A percentile compares a stretch with the other conserved stretches of the same genome.
phyloP scores from a whole-genome alignment of 2,329 filamentous ascomycete species.

The Oidium heveae region DNA sequence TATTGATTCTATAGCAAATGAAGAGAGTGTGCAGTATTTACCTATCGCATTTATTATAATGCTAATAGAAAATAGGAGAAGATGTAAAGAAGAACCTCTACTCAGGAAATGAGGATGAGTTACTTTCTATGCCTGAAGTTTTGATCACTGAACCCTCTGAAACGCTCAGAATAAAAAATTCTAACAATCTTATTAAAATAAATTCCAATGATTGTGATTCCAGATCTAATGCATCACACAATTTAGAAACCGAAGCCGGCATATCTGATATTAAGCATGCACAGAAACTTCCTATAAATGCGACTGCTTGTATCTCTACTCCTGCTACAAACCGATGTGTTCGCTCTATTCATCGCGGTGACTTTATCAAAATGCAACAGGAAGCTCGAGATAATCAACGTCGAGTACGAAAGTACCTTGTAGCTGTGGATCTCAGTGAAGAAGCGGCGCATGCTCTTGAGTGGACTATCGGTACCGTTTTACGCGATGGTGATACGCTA shows the following conservation, averaged over 20 bases:
- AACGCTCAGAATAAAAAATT: constrained; percentile 19
- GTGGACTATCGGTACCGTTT: constrained; percentile 88
- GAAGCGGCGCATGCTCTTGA: constrained; percentile 89
- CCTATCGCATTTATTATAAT: no score
- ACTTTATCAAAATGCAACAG: constrained; percentile 51
- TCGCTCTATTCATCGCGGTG: constrained; percentile 71
- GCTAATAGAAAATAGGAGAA: no score
- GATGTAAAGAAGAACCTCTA: no score
- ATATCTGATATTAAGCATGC: constrained; percentile 66
- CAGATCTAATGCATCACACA: constrained; percentile 30
- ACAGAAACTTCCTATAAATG: constrained; percentile 57
- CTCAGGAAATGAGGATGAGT: no score
- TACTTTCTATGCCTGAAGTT: constrained; percentile 31
- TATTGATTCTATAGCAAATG: no score
- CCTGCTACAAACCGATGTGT: constrained; percentile 59
- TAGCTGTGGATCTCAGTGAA: constrained; percentile 85
- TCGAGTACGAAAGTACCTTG: constrained; percentile 67
- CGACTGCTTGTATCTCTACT: constrained; percentile 56
- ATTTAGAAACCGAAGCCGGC: constrained; percentile 71
- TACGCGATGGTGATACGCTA: constrained; percentile 82
- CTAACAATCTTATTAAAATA: constrained; percentile 51
- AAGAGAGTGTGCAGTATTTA: no score
- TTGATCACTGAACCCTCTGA: constrained; percentile 37
- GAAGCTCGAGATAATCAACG: constrained; percentile 58
- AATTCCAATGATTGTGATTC: constrained; percentile 45